phyloP scores from a whole-genome alignment of 192 early-diverging fungal species.

The Coemansia sp. region DNA sequence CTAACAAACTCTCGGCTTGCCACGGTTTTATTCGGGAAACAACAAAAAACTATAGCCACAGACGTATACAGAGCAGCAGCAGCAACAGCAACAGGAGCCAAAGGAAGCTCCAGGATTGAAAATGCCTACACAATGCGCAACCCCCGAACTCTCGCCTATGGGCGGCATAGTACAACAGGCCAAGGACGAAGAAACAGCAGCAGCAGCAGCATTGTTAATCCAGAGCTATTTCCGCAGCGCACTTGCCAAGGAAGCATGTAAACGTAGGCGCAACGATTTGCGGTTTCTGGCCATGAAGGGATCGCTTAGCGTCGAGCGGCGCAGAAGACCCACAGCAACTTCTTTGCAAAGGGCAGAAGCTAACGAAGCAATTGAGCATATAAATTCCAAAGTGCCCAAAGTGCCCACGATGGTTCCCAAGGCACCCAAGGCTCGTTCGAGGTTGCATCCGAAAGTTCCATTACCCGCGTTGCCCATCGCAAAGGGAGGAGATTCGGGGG shows the following conservation, averaged over 20 bases:
- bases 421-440: neutral
- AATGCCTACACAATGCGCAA: constrained; percentile 11
- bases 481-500: no score
- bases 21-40: neutral
- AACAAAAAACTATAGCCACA: neutral
- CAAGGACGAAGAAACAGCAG: neutral
- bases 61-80: neutral
- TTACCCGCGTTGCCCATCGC: neutral
- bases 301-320: constrained; percentile 34
- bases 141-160: constrained; percentile 18
- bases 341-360: neutral
- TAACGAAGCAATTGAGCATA: no score
- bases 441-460: neutral
- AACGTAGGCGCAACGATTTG: constrained; percentile 23
- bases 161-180: neutral
- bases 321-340: constrained; percentile 8
- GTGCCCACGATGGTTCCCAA: neutral
- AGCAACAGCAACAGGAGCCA: neutral
- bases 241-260: constrained; percentile 13
- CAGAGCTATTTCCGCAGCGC: constrained; percentile 26
- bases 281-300: constrained; percentile 28
- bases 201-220: constrained; percentile 12
- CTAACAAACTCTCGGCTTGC: neutral
- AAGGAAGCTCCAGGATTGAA: neutral
- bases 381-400: neutral